These are phyloP conservation scores for Camelina laxa DNA, from an alignment of 345 rosid genomes.

Conservation along the genomic window DNA sequence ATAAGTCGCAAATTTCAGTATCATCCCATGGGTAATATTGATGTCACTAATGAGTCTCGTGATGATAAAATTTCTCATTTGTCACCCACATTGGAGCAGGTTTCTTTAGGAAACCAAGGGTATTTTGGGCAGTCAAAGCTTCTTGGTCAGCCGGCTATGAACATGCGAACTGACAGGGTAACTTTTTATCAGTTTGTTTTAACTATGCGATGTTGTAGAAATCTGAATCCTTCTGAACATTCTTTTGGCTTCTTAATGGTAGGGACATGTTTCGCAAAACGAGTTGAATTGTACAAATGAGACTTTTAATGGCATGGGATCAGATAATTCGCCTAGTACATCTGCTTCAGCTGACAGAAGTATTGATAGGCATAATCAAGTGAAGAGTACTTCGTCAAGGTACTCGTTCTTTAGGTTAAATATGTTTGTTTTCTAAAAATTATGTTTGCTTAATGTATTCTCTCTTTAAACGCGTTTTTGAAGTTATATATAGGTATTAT, in stretches of 20 bases:
- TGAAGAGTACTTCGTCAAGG: slow-evolving; percentile 61
- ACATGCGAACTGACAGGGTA: slow-evolving; percentile 60
- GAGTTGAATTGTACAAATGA: slow-evolving; percentile 49
- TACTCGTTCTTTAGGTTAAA: slow-evolving; percentile 40
- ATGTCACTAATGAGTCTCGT: slow-evolving; percentile 55
- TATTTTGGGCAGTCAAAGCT: slow-evolving; percentile 52
- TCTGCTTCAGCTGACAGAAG: slow-evolving; percentile 51
- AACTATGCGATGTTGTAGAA: background rate
- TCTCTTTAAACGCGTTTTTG: slow-evolving; percentile 4
- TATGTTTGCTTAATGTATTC: background rate
- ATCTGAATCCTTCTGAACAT: slow-evolving; percentile 16
- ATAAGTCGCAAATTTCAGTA: slow-evolving; percentile 75
- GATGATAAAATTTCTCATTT: slow-evolving; percentile 45
- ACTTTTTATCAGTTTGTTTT: slow-evolving; percentile 36
- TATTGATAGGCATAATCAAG: slow-evolving; percentile 47
- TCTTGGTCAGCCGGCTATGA: slow-evolving; percentile 50
- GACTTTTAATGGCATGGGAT: slow-evolving; percentile 46
- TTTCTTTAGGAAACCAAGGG: slow-evolving; percentile 54
- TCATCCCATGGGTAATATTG: slow-evolving; percentile 94
- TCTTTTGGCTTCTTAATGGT: slow-evolving; percentile 27
- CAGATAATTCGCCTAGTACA: slow-evolving; percentile 49
- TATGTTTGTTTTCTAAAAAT: background rate
- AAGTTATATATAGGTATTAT: slow-evolving; percentile 26
- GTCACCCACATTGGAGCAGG: slow-evolving; percentile 22
- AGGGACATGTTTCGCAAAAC: slow-evolving; percentile 55